phyloP scores from a whole-genome alignment of 1,284 basidiomycete genomes.

The Apiotrichum gamsii region DNA sequence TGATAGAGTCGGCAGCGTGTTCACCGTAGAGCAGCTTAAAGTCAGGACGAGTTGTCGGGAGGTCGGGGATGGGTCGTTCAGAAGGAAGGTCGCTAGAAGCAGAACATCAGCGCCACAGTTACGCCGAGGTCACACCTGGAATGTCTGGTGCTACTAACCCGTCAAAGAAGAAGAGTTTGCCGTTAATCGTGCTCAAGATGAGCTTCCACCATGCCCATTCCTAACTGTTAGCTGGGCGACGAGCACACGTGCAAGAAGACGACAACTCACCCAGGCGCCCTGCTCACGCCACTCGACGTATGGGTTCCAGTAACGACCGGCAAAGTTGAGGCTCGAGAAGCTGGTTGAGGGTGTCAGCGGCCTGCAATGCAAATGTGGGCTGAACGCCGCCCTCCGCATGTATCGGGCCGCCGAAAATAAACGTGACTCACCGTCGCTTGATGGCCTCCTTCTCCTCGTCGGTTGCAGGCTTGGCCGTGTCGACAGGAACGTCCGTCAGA shows the following conservation, averaged over 20 bases:
- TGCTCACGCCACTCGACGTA: constrained; percentile 52
- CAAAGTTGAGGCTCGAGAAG: constrained; percentile 37
- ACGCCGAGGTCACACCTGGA: no score
- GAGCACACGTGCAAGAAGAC: background rate
- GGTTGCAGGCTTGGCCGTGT: constrained; percentile 16
- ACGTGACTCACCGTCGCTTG: constrained; percentile 35
- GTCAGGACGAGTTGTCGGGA: constrained; percentile 40
- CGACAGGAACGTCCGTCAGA: constrained; percentile 16
- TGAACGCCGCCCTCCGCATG: background rate
- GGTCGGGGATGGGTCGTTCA: constrained; percentile 35
- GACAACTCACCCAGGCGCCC: constrained; percentile 44
- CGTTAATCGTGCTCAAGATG: constrained; percentile 37
- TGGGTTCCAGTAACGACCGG: constrained; percentile 47
- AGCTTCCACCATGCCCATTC: constrained; percentile 46
- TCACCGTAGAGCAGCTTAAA: constrained; percentile 37
- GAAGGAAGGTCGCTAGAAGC: constrained; percentile 32
- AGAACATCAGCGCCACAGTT: background rate
- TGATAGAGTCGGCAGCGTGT: background rate
- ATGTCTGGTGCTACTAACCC: constrained; percentile 21
- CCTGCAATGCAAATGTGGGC: background rate
- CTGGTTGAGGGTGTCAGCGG: constrained; percentile 15
- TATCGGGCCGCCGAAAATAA: background rate
- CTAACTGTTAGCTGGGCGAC: constrained; percentile 15
- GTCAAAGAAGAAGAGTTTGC: constrained; percentile 39
- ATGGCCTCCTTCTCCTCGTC: constrained; percentile 46